Evolutionary conservation across 2,329 filamentous ascomycete species (phyloP), one percentile per base, ranked within the genome.

Genomic region (Bertia moriformis): DNA sequence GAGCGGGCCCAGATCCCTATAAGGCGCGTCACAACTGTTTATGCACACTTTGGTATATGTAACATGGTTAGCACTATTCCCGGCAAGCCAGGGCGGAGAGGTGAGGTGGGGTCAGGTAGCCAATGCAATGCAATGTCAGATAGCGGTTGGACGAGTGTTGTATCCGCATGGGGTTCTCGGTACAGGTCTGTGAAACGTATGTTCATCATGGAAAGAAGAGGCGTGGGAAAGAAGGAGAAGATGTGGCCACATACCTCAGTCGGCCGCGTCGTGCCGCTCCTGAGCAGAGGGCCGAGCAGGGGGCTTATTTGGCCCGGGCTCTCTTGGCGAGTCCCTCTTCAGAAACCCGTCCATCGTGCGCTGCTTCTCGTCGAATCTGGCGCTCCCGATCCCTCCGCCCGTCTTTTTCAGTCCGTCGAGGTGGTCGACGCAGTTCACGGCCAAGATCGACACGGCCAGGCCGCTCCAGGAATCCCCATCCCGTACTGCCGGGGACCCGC

Each of bases 141-240:
- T 76, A 85, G 80, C 79, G 81, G 78, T 85, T 85, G 80, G 75
- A 78, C 75, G 73, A 74, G 62, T 62, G n/a, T n/a, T 65, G 56
- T 65, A 69, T 83, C 79, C 69, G 82, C 78, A 84, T 67, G 47
- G 51, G 51, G 55, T 54, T 60, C 81, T 85, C 78, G 69, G 81
- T 80, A 81, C 80, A 86, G 81, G 80, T 86, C 80, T 85, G 79
- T 85, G 80, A 80, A 72, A 64, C 62, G 65, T 70, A 64, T 85
- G 78, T 82, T 84, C 82, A 84, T 74, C 54, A 65, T 68, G 50
- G 40, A 4, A 19, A 35, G 41, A 19, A 39, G 43, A 24, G 18
- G 32, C 32, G 20, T 39, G 35, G 36, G 45, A 40, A 44, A 43
- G 42, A 44, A 41, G 38, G 47, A 41, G 41, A 42, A 42, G 42